Evolutionary conservation across 129 eudicot genomes (phyloP), one percentile per base, ranked within the genome.

Genomic region (Centella asiatica): DNA sequence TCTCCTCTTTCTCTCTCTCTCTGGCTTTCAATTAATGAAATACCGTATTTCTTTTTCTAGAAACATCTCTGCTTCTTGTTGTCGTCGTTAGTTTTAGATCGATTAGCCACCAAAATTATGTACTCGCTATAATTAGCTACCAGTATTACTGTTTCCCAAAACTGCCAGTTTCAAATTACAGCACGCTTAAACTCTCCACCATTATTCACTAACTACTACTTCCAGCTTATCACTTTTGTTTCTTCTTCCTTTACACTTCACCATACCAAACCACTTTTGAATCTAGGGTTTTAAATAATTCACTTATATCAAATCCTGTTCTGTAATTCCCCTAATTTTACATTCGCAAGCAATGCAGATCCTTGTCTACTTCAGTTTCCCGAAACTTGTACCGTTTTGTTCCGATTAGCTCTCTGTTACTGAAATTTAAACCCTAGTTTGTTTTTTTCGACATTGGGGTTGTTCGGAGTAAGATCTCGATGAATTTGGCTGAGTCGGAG

Each of bases 401-500:
- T 53, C 22, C 59, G 18, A 5, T 46, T 46, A 2, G 8, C 20
- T 9, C 12, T 46, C 31, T 13, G 11, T 14, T 28, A 33, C 62
- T 57, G n/a, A 33, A n/a, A 32, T 20, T 0, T 23, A 34, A 33
- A 20, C 63, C 29, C 29, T 34, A 19, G 4, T 58, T 58, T 0
- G 19, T 6, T 29, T 53, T 29, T 2, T 56, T 2, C 8, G 25
- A 46, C 51, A 19, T 18, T 46, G 51, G 51, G 3, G 26, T 42
- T 42, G 19, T 13, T 1, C 28, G 74, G 9, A 81, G 64, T 56
- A n/a, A n/a, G n/a, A n/a, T n/a, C n/a, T 77, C 73, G 48, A 73
- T 68, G 81, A 80, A 77, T 66, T 67, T 71, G 10, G 39, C 78
- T 1, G 95, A 76, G 24, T 65, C 93, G 18, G 97, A 85, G 59